A percentile compares a stretch with the other conserved stretches of the same genome.
Evolutionary conservation across 129 eudicot genomes (phyloP).

Genomic region (Pseudognaphalium luteoalbum): DNA sequence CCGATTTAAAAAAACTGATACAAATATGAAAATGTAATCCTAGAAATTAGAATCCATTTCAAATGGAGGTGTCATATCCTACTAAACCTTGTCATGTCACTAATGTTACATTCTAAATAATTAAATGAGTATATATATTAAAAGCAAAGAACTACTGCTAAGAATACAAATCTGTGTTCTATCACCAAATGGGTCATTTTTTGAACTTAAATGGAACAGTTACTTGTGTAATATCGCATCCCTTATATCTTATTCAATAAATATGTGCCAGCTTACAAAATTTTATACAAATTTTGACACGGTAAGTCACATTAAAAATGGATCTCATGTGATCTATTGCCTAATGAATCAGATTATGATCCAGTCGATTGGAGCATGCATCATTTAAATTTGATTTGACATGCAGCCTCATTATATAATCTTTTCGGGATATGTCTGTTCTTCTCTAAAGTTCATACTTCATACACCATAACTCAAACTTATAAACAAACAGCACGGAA

Average conservation of each 20-base stretch:
- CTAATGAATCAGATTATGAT: background rate
- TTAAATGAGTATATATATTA: no score
- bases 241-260: no score
- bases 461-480: background rate
- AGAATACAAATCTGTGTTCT: no score
- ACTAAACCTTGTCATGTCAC: no score
- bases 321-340: background rate
- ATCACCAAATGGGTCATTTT: no score
- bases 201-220: no score
- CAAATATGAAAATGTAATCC: background rate
- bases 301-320: background rate
- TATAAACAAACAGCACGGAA: constrained; percentile 5
- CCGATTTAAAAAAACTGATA: background rate
- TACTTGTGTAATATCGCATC: no score
- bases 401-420: background rate
- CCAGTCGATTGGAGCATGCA: background rate
- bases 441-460: background rate
- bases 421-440: background rate
- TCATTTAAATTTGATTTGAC: background rate
- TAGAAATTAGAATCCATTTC: background rate
- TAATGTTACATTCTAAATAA: no score
- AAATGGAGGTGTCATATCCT: no score
- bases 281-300: background rate
- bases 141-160: no score
- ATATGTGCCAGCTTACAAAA: background rate